These are phyloP conservation scores for Hypomontagnella monticulosa DNA, from an alignment of 495 filamentous ascomycete genomes.

Conservation along the genomic window DNA sequence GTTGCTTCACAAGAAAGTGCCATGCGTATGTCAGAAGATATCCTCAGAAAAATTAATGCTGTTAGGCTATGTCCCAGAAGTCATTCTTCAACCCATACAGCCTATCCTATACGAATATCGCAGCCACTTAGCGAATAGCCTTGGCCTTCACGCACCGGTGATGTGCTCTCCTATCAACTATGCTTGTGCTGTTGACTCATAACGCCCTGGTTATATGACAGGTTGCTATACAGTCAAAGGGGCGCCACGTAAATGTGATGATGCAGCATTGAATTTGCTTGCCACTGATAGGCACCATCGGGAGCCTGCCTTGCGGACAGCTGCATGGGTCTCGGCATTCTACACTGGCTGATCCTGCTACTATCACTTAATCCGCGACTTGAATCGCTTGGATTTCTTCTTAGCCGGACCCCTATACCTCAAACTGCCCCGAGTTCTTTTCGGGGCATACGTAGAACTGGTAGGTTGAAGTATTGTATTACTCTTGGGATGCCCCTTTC, in stretches of 20 bases:
- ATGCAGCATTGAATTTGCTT: constrained; percentile 23
- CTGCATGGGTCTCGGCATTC: constrained; percentile 34
- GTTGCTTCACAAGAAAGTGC: no score
- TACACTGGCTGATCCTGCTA: constrained; percentile 7
- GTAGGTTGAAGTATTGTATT: constrained; percentile 1
- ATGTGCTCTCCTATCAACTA: no score
- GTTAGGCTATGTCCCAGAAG: no score
- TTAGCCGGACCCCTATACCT: neutral
- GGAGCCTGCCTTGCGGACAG: constrained; percentile 37
- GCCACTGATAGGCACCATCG: constrained; percentile 29
- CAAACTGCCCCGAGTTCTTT: neutral
- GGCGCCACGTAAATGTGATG: constrained; percentile 32
- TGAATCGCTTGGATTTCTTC: constrained; percentile 3
- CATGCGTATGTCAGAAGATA: no score
- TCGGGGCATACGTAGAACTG: neutral
- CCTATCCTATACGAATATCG: neutral
- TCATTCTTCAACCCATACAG: neutral
- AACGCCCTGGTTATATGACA: constrained; percentile 29
- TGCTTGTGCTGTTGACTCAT: constrained; percentile 23
- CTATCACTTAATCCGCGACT: constrained; percentile 1
- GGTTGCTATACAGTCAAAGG: constrained; percentile 33
- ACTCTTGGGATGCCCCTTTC: neutral
- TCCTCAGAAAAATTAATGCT: no score
- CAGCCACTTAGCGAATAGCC: neutral
- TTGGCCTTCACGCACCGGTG: constrained; percentile 7